A percentile compares a stretch with the other conserved stretches of the same genome.
Conservation (phyloP, 2,329 filamentous ascomycete genomes). For the Aureobasidium sp. region DNA sequence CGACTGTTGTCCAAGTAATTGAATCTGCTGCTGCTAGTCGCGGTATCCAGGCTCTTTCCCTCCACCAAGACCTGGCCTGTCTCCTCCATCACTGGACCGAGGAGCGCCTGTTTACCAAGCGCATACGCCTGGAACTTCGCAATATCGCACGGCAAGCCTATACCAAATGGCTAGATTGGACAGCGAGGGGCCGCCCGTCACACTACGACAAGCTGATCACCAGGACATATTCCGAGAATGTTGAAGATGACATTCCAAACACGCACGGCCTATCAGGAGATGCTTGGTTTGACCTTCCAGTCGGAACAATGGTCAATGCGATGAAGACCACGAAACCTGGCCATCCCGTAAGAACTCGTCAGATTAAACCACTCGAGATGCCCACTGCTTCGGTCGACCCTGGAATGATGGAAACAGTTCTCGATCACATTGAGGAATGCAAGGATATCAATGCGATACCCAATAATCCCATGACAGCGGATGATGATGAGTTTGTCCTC, state of each 20-base stretch:
- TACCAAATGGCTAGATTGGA: constrained; percentile 8
- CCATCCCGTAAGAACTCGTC: not conserved
- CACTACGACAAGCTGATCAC: not conserved
- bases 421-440: constrained; percentile 12
- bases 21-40: not conserved
- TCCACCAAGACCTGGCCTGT: constrained; percentile 6
- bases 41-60: not conserved
- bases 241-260: not conserved
- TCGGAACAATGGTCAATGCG: constrained; percentile 5
- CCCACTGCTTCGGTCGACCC: constrained; percentile 9
- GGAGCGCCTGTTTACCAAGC: constrained; percentile 9
- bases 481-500: not conserved
- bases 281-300: constrained; percentile 16
- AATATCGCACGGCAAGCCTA: constrained; percentile 12
- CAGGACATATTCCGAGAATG: not conserved
- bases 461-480: constrained; percentile 1
- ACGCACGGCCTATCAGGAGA: constrained; percentile 14
- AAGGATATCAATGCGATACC: constrained; percentile 11
- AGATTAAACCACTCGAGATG: constrained; percentile 9
- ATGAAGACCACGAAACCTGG: constrained; percentile 4
- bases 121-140: constrained; percentile 11
- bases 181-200: not conserved
- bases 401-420: constrained; percentile 13
- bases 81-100: constrained; percentile 12
- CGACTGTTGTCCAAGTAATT: not conserved